Conservation (phyloP, 345 rosid species). For the Eucalyptus regnans region DNA sequence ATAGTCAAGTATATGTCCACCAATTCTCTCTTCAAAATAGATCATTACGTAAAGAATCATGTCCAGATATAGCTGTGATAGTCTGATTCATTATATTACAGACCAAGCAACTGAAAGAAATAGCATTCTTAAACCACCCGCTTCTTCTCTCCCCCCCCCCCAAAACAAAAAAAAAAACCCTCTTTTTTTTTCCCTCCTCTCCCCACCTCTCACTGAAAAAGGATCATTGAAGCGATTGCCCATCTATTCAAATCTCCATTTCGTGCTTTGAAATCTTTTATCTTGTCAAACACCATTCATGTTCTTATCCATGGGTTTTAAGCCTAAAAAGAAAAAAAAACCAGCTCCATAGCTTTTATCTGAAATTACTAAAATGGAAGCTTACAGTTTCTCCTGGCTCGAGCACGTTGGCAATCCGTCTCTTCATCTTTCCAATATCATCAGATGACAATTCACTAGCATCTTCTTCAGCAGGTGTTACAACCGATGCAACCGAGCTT, state of each 20-base stretch:
- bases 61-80: not conserved
- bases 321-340: not conserved
- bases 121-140: not conserved
- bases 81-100: not conserved
- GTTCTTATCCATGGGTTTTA: not conserved
- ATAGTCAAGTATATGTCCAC: not conserved
- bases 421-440: conserved; percentile 59
- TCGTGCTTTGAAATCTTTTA: not conserved
- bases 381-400: conserved; percentile 91
- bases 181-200: not conserved
- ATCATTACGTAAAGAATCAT: not conserved
- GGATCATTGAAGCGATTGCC: not conserved
- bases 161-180: no score
- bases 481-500: not conserved
- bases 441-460: conserved; percentile 53
- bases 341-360: not conserved
- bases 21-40: not conserved
- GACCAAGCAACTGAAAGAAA: not conserved
- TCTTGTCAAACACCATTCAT: not conserved
- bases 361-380: not conserved
- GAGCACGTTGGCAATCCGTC: conserved; percentile 76
- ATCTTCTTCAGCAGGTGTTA: conserved; percentile 10
- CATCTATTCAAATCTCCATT: not conserved
- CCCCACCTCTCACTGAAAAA: not conserved
- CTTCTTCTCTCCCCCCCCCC: not conserved